Percentiles rank a stretch among this genome's conserved stretches.
Evolutionary conservation across 1,284 basidiomycete genomes (phyloP).

Genomic region (Boletus smithii): DNA sequence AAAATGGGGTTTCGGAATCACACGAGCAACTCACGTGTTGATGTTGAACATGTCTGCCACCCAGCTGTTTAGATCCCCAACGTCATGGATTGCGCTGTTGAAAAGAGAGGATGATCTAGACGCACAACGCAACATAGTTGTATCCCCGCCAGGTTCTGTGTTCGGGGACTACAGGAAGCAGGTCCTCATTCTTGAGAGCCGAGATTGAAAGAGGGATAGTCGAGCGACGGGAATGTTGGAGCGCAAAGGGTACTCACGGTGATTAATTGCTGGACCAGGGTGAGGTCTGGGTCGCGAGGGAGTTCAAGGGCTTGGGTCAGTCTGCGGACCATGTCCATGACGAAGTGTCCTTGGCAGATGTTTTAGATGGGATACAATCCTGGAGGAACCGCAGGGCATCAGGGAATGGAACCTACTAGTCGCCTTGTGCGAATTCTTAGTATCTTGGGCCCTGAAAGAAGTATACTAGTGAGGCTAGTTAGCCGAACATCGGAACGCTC

Average conservation of each 20-base stretch:
- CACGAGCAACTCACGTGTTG: slow-evolving; percentile 56
- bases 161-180: slow-evolving; percentile 55
- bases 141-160: slow-evolving; percentile 58
- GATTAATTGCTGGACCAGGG: slow-evolving; percentile 52
- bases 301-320: slow-evolving; percentile 43
- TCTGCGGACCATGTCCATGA: slow-evolving; percentile 25
- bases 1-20: neutral
- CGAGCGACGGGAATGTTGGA: slow-evolving; percentile 1
- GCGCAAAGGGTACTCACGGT: slow-evolving; percentile 43
- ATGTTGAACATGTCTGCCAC: slow-evolving; percentile 80
- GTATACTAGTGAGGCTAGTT: neutral
- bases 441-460: slow-evolving; percentile 8
- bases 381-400: slow-evolving; percentile 3
- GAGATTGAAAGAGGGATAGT: slow-evolving; percentile 16
- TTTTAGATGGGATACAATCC: slow-evolving; percentile 1
- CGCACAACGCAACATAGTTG: slow-evolving; percentile 66
- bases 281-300: slow-evolving; percentile 47
- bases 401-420: neutral
- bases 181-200: slow-evolving; percentile 56
- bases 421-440: slow-evolving; percentile 9
- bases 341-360: slow-evolving; percentile 3
- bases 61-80: slow-evolving; percentile 49
- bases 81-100: neutral
- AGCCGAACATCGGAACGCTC: neutral
- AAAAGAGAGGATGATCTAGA: slow-evolving; percentile 9